These are phyloP conservation scores for Penicillium thymicola DNA, from an alignment of 2,329 filamentous ascomycete genomes.

Conservation along the genomic window DNA sequence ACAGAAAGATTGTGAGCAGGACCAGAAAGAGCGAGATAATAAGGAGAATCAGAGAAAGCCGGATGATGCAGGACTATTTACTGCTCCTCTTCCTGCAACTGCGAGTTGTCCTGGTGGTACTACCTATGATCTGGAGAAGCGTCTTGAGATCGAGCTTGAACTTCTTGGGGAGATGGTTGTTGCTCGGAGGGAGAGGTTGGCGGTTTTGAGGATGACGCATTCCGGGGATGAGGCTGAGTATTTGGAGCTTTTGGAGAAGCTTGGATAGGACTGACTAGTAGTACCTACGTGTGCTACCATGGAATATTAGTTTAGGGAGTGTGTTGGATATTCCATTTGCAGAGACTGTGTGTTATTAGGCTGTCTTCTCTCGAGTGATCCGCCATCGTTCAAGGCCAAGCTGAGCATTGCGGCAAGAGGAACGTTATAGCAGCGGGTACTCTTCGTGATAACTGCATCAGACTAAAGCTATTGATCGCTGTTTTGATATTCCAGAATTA, in stretches of 20 bases:
- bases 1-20: neutral
- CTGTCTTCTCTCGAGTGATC: neutral
- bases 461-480: neutral
- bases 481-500: neutral
- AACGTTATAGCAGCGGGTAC: rapidly evolving
- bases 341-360: neutral
- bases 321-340: neutral
- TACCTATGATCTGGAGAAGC: neutral
- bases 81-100: neutral
- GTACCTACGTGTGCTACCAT: too few species aligned
- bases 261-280: neutral
- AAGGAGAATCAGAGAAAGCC: too few species aligned
- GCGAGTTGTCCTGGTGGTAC: neutral
- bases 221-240: neutral
- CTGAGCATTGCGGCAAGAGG: neutral
- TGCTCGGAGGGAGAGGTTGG: neutral
- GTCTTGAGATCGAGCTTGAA: slow-evolving; percentile 1
- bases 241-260: neutral
- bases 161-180: neutral
- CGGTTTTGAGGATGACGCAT: neutral
- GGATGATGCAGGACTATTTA: neutral
- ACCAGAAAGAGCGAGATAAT: too few species aligned
- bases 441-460: neutral
- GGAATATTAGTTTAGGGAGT: neutral
- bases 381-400: too few species aligned